phyloP scores from a whole-genome alignment of 108 stramenopile species.

The Cylindrotheca fusiformis region DNA sequence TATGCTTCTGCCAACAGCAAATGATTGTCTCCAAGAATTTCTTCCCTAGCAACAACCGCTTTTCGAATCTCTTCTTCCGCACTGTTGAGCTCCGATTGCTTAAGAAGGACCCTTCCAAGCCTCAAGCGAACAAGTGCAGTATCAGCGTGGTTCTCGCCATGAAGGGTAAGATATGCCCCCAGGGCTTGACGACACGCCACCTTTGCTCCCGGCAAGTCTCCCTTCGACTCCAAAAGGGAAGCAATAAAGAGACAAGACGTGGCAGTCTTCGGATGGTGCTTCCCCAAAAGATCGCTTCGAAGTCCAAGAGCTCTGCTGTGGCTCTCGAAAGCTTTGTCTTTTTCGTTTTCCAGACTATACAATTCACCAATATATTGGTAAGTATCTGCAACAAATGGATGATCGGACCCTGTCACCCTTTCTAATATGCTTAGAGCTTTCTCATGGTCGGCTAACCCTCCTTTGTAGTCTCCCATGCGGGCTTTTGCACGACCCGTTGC shows the following conservation, averaged over 20 bases:
- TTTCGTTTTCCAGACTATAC: conserved; percentile 1
- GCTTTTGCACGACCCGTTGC: conserved; percentile 21
- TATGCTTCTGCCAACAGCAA: conserved; percentile 25
- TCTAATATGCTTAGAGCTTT: conserved; percentile 29
- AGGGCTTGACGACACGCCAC: conserved; percentile 25
- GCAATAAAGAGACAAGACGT: conserved; percentile 28
- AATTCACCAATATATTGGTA: conserved; percentile 34
- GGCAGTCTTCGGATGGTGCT: conserved; percentile 30
- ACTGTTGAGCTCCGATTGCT: conserved; percentile 12
- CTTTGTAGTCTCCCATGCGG: conserved; percentile 2
- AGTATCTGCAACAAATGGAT: conserved; percentile 37
- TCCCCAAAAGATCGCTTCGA: conserved; percentile 20
- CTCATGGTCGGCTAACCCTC: conserved; percentile 15
- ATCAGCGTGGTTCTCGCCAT: conserved; percentile 18
- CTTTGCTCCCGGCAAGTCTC: conserved; percentile 23
- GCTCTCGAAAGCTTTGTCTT: conserved; percentile 30
- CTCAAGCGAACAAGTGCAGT: conserved; percentile 13
- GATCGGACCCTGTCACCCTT: conserved; percentile 18
- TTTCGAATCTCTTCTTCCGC: conserved; percentile 28
- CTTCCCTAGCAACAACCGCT: conserved; percentile 22
- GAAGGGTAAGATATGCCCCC: not conserved
- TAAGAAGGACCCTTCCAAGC: conserved; percentile 10
- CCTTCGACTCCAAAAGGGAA: conserved; percentile 16
- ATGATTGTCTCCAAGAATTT: conserved; percentile 10
- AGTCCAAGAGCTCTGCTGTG: conserved; percentile 36